A percentile compares a stretch with the other conserved stretches of the same genome.
Evolutionary conservation across 805 yeast species (phyloP).

Genomic region (Nakazawaea anatomiae): DNA sequence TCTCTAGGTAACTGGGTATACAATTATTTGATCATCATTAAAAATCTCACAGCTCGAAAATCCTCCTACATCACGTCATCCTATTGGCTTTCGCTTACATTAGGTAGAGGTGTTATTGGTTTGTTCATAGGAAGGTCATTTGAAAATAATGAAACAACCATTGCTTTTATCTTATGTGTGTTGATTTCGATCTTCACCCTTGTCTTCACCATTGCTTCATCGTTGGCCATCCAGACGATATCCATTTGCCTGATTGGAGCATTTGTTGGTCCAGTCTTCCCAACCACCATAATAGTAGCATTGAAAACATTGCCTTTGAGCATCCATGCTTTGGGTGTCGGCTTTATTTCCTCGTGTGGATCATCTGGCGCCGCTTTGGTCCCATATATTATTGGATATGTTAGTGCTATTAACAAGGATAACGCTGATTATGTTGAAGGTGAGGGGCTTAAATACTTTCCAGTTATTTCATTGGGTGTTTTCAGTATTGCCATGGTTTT

Average conservation of each 20-base stretch:
- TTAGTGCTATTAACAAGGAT: constrained; percentile 22
- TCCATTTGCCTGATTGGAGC: constrained; percentile 38
- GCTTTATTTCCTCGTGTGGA: constrained; percentile 72
- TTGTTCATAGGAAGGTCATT: constrained; percentile 39
- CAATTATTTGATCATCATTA: constrained; percentile 38
- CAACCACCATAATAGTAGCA: constrained; percentile 64
- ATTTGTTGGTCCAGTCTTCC: constrained; percentile 51
- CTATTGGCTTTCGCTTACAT: constrained; percentile 46
- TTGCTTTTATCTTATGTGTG: constrained; percentile 33
- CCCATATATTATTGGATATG: constrained; percentile 59
- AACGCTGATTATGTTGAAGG: constrained; percentile 18
- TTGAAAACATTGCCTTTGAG: constrained; percentile 55
- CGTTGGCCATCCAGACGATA: constrained; percentile 23
- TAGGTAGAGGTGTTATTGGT: constrained; percentile 41
- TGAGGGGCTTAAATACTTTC: constrained; percentile 27
- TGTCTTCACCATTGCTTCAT: constrained; percentile 23
- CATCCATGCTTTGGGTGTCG: constrained; percentile 61
- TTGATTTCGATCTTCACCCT: constrained; percentile 28
- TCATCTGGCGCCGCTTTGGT: constrained; percentile 76
- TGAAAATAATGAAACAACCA: constrained; percentile 32
- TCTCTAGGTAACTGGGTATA: constrained; percentile 50
- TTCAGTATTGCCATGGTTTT: constrained; percentile 19
- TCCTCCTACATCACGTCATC: constrained; percentile 44
- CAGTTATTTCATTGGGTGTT: constrained; percentile 16
- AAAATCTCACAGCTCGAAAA: constrained; percentile 26